Evolutionary conservation across 2,329 filamentous ascomycete species (phyloP), one percentile per base, ranked within the genome.

Genomic region (Exophiala sp.): DNA sequence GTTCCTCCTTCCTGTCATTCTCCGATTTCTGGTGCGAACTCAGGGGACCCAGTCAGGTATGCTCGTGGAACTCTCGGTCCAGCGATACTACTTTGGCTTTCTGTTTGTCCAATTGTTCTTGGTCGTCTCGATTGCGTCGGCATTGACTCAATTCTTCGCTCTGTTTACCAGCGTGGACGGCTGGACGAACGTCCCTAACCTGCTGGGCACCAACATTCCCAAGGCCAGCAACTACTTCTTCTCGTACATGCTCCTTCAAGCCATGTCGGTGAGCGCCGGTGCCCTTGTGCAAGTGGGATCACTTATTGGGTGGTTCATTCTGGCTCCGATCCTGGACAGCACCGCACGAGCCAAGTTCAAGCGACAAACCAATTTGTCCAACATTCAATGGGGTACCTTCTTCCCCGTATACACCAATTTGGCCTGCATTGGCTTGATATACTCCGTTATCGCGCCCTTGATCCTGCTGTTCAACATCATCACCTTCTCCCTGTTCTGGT

Each of bases 341-440:
- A 98, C 93, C 1, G 79, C 81, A 2, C 72, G 82, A 49, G 80
- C 84, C 64, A 97, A 97, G 68, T 97, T 91, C 82, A 77, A 73
- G 4, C 80, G 93, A 46, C 90, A 95, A 62, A 91, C 88, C 7
- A 81, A 76, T 13, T 74, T 97, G 27, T 81, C 81, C 24, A 79
- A 80, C 43, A 82, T 97, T 56, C 81, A 82, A 47, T 98, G 94
- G 93, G 93, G 93, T 7, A 83, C 83, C 0, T 91, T 94, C 72
- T 98, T 97, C 67, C 93, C 93, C 0, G 83, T 95, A 0, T 98
- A 97, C 68, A 96, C 93, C 48, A 96, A 95, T 64, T 87, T 98
- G 60, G 93, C 90, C 37, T 94, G 88, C 57, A 97, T 98, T 60
- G 89, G 81, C 1, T 68, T 95, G 35, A 83, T 97, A 32, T 98